Evolutionary conservation across 192 early-diverging fungal genomes (phyloP), one percentile per base, ranked within the genome.

Genomic region (Linnemannia exigua): DNA sequence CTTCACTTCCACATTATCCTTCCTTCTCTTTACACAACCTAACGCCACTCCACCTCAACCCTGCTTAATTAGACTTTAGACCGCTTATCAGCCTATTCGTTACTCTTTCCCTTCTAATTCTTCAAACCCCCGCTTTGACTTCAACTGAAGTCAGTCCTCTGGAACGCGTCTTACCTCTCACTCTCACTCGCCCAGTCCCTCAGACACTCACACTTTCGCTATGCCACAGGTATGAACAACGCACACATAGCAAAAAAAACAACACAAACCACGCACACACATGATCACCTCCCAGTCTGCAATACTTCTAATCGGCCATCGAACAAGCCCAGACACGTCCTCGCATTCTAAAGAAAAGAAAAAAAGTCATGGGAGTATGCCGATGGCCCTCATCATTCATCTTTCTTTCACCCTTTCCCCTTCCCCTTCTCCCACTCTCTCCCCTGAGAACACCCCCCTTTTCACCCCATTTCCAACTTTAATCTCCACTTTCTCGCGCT

Each of bases 181-280:
- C 35, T 52, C 25, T 58, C 63, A 16, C 69, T 44, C 36, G 72
- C 11, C 38, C 76, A 36, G 22, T 54, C 48, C 6, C 48, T 36
- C 73, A 61, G 17, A 52, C 36, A 31, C 52, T 12, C 73, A 74
- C 52, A n/a, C n/a, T n/a, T n/a, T n/a, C n/a, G n/a, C n/a, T 25
- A 80, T 80, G 79, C 79, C 79, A 80, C 71, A 73, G 72, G 79
- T 80, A 80, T 20, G 68, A 37, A 20, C 28, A 73, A 48, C 47
- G 17, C 47, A 72, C 44, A 28, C n/a, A 7, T 9, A n/a, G 8
- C 1, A 20, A 6, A 20, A 25, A 25, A 20, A 25, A 54, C 50
- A 51, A 16, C 5, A 5, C 7, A n/a, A 54, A 54, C 22, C 52
- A 6, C 52, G 50, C 50, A 52, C 1, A 52, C 52, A 0, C 52